Evolutionary conservation across 192 early-diverging fungal genomes (phyloP), one percentile per base, ranked within the genome.

Genomic region (Piromyces sp.): DNA sequence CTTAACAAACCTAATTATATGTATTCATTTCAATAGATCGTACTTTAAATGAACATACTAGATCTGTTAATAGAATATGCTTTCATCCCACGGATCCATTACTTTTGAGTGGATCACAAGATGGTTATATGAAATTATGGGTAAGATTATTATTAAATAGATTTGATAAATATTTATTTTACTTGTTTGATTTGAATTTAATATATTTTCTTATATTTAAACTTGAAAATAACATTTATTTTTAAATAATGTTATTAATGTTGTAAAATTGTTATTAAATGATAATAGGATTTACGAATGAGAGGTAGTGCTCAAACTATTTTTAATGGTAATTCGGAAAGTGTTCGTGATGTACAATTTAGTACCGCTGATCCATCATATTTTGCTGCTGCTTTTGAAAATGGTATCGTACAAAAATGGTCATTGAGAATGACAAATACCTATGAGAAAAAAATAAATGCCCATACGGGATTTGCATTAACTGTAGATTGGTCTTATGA

Each of bases 341-440:
- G 87, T 83, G 95, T 95, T 28, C 84, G 95, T 37, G 95, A 95
- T 84, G 90, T 93, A 0, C 93, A 94, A 79, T 95, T 95, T 83
- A 91, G 89, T 84, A 92, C 93, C 1, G 81, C 87, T 6, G 85
- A 84, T 79, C 79, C 83, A 29, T 85, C 84, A 82, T 92, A 94
- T 81, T 93, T 96, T 83, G 92, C 88, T 26, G 93, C 95, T 30
- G 95, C 91, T 0, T 94, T 94, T 83, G 95, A 96, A 33, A 95
- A 91, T 81, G 95, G 95, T 28, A 90, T 85, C 16, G 87, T 93
- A 30, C 83, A 94, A 87, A 93, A 90, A 85, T 96, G 95, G 95
- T 94, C 95, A 83, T 87, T 94, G 30, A 87, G 95, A 37, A 92
- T 89, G 82, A 88, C 91, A 29, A 84, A 83, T 26, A 81, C 88